phyloP scores from a whole-genome alignment of 768 basidiomycete species.

The Phaeolepiota aurea region DNA sequence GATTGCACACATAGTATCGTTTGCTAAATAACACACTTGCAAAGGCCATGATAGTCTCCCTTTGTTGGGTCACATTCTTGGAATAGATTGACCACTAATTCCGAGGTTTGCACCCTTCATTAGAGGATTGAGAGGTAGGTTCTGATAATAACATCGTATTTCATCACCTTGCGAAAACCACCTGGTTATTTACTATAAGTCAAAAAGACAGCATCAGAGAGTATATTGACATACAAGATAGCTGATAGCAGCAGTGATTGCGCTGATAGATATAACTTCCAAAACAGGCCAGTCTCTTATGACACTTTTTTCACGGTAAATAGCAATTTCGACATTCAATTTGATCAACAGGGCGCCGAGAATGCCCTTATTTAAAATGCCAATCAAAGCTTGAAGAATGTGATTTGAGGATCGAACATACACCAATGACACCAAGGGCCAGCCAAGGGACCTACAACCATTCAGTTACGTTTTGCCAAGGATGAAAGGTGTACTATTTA shows the following conservation, averaged over 20 bases:
- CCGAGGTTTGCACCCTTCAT: slow-evolving; percentile 63
- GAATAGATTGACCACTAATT: slow-evolving; percentile 77
- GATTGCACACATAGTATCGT: neutral
- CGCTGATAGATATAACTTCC: slow-evolving; percentile 55
- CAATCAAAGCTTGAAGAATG: neutral
- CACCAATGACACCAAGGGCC: slow-evolving; percentile 52
- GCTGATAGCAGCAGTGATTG: slow-evolving; percentile 62
- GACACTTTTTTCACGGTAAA: slow-evolving; percentile 49
- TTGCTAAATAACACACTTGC: slow-evolving; percentile 70
- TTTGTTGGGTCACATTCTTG: slow-evolving; percentile 70
- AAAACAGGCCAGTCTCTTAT: slow-evolving; percentile 54
- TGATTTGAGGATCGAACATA: no score
- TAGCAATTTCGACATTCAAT: slow-evolving; percentile 55
- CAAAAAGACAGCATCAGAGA: neutral
- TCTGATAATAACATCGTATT: neutral
- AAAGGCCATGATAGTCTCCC: slow-evolving; percentile 67
- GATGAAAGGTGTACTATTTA: slow-evolving; percentile 17
- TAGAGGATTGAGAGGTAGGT: slow-evolving; percentile 3
- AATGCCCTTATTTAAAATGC: slow-evolving; percentile 37
- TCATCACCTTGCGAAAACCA: slow-evolving; percentile 54
- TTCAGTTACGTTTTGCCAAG: slow-evolving; percentile 1
- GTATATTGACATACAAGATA: slow-evolving; percentile 41
- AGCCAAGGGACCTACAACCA: slow-evolving; percentile 62
- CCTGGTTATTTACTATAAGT: slow-evolving; percentile 21
- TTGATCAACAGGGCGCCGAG: slow-evolving; percentile 59